phyloP scores from a whole-genome alignment of 2,329 filamentous ascomycete species.

The Cordyceps cicadae region DNA sequence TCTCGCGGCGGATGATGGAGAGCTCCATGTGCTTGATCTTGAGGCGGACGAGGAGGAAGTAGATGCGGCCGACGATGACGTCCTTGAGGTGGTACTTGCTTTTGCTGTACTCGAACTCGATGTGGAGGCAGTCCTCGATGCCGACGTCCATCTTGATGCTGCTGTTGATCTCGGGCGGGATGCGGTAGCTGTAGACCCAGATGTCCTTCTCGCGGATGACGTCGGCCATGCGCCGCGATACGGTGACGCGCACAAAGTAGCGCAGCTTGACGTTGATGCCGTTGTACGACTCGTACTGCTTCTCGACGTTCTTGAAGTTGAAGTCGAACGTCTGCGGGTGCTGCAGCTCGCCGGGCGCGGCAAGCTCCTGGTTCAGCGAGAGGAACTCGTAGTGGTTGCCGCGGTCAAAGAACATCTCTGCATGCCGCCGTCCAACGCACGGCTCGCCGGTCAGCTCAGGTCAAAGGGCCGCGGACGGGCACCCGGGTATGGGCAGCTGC shows the following conservation, averaged over 20 bases:
- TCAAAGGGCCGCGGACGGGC: background rate
- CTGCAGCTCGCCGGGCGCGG: conserved; percentile 92
- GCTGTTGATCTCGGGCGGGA: conserved; percentile 95
- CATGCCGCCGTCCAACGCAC: background rate
- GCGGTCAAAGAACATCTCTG: conserved; percentile 99
- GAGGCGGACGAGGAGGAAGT: conserved; percentile 90
- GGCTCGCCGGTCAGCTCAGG: background rate
- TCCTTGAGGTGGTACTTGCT: conserved; percentile 99
- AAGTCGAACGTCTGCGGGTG: conserved; percentile 98
- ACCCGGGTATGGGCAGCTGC: background rate
- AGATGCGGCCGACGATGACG: conserved; percentile 96
- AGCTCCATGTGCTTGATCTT: conserved; percentile 99
- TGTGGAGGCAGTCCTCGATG: conserved; percentile 97
- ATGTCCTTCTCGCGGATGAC: conserved; percentile 98
- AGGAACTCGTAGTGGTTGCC: conserved; percentile 99
- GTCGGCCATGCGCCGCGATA: conserved; percentile 93
- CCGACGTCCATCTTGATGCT: conserved; percentile 99
- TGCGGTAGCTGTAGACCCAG: conserved; percentile 98
- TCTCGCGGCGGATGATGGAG: conserved; percentile 93
- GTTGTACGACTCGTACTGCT: conserved; percentile 99
- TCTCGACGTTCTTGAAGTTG: conserved; percentile 99
- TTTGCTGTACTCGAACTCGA: conserved; percentile 99
- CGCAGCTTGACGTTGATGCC: conserved; percentile 99
- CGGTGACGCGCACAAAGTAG: conserved; percentile 96
- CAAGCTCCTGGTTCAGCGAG: conserved; percentile 91